phyloP scores from a whole-genome alignment of 108 stramenopile species.

The Poteriospumella lacustris region DNA sequence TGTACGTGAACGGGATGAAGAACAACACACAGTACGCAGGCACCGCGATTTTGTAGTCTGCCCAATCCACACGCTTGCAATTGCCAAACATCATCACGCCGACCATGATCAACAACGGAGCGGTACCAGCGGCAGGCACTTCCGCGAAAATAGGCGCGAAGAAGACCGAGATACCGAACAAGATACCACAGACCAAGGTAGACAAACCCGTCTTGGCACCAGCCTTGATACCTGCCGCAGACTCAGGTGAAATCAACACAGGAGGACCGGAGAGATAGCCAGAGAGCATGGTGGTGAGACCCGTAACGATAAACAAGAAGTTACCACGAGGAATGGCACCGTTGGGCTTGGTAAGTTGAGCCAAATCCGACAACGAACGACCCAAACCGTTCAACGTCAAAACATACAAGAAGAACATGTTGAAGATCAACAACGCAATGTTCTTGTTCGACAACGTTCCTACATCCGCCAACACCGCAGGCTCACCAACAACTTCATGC shows the following conservation, averaged over 20 bases:
- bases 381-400: not conserved
- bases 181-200: not conserved
- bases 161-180: not conserved
- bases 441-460: not conserved
- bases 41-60: not conserved
- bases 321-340: not conserved
- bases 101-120: not conserved
- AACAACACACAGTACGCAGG: not conserved
- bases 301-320: not conserved
- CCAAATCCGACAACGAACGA: not conserved
- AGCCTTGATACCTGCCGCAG: not conserved
- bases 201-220: not conserved
- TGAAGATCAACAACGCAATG: not conserved
- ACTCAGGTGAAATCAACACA: not conserved
- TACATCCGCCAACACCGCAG: not conserved
- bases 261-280: not conserved
- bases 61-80: not conserved
- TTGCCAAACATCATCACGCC: not conserved
- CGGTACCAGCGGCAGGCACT: not conserved
- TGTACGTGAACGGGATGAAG: not conserved
- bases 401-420: not conserved
- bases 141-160: not conserved
- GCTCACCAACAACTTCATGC: not conserved
- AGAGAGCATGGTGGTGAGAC: not conserved
- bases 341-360: not conserved